Evolutionary conservation across 352 stramenopile species (phyloP).

Genomic region (Aphanomyces euteiches): DNA sequence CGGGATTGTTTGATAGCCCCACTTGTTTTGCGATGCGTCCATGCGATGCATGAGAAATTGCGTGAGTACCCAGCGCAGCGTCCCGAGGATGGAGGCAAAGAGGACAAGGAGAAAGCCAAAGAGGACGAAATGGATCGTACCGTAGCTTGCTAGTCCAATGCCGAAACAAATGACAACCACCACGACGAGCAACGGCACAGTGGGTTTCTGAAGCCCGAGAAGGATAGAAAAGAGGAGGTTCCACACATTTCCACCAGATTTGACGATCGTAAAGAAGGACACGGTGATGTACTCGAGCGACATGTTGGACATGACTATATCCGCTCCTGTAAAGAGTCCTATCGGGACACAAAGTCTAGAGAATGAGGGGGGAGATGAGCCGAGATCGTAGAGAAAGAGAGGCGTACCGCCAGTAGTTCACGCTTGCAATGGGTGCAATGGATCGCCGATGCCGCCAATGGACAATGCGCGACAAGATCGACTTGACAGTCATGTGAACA

Average conservation of each 20-base stretch:
- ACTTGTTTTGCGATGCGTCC: slow-evolving; percentile 44
- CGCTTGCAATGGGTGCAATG: slow-evolving; percentile 1
- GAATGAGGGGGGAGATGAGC: neutral
- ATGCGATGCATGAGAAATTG: slow-evolving; percentile 72
- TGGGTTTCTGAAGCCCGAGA: slow-evolving; percentile 65
- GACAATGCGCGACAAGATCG: slow-evolving; percentile 52
- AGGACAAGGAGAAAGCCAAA: slow-evolving; percentile 70
- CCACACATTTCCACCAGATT: slow-evolving; percentile 74
- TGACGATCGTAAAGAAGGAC: slow-evolving; percentile 84
- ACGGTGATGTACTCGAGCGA: slow-evolving; percentile 85
- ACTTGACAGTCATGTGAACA: slow-evolving; percentile 79
- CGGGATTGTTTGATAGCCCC: neutral
- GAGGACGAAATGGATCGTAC: slow-evolving; percentile 66
- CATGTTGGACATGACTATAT: slow-evolving; percentile 80
- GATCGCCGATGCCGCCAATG: slow-evolving; percentile 10
- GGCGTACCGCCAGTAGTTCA: slow-evolving; percentile 27
- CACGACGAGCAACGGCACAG: slow-evolving; percentile 46
- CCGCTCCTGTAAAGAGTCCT: slow-evolving; percentile 70
- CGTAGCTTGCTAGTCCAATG: slow-evolving; percentile 69
- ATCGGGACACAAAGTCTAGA: slow-evolving; percentile 66
- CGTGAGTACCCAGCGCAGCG: slow-evolving; percentile 76
- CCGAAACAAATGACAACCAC: slow-evolving; percentile 68
- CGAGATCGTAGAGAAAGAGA: slow-evolving; percentile 2
- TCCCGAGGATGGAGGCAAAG: slow-evolving; percentile 63
- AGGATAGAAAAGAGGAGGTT: slow-evolving; percentile 73